These are phyloP conservation scores for Magnusiomyces magnusii DNA, from an alignment of 1,139 yeast genomes.

Conservation along the genomic window DNA sequence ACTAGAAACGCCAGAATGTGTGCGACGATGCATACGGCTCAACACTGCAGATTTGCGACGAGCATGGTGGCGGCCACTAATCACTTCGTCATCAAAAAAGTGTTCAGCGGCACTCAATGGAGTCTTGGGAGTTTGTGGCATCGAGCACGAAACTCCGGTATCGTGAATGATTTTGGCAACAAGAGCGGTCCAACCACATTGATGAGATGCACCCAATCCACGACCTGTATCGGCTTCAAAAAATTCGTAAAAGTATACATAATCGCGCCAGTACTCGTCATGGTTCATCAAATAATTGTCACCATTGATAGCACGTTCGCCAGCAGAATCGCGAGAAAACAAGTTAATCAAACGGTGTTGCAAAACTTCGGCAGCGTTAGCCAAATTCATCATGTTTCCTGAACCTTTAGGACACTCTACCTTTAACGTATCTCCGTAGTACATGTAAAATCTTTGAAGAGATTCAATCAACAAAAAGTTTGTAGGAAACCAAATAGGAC, in stretches of 20 bases:
- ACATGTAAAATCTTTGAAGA: slow-evolving; percentile 78
- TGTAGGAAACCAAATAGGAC: slow-evolving; percentile 98
- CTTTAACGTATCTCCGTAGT: slow-evolving; percentile 80
- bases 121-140: slow-evolving; percentile 31
- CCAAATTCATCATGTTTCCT: slow-evolving; percentile 72
- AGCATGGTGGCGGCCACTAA: slow-evolving; percentile 20
- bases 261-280: slow-evolving; percentile 70
- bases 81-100: slow-evolving; percentile 34
- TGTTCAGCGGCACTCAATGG: slow-evolving; percentile 35
- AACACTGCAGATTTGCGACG: slow-evolving; percentile 19
- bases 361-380: slow-evolving; percentile 87
- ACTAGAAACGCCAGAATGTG: slow-evolving; percentile 1
- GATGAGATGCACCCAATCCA: slow-evolving; percentile 93
- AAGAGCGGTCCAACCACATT: slow-evolving; percentile 95
- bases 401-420: slow-evolving; percentile 90
- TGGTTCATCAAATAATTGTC: slow-evolving; percentile 50
- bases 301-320: slow-evolving; percentile 77
- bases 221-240: slow-evolving; percentile 96
- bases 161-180: slow-evolving; percentile 94
- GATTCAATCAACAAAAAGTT: slow-evolving; percentile 85
- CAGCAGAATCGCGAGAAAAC: slow-evolving; percentile 64
- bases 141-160: slow-evolving; percentile 54
- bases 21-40: slow-evolving; percentile 20
- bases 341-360: slow-evolving; percentile 81
- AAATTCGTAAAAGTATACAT: slow-evolving; percentile 77